Base-by-base conservation (phyloP, 257 asterid species). In the Echium plantagineum region DNA sequence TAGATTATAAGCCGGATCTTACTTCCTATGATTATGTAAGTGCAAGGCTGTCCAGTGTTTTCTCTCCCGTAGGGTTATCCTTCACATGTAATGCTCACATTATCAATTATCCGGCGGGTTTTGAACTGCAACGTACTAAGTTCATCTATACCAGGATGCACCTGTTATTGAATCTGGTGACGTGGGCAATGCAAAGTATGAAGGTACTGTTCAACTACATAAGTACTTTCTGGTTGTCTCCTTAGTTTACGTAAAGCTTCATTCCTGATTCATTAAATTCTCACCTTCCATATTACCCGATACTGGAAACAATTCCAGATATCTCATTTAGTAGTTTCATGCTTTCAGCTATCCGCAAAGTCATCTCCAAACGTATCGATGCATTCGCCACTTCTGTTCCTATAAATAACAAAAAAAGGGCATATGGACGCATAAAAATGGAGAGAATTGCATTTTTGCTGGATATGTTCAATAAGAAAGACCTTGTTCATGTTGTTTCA, bases 21-120 rank as follows among this genome's bases (percentile, higher is more conserved):
- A 85, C 98, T 56, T 91, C 96, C 57, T 91, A 91, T 82, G 98
- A 91, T 79, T 91, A 88, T 75, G 98, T 91, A 74, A 82, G 94
- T 68, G 67, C 46, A 35, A 1, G 12, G 46, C 12, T 2, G 9
- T 1, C 46, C 13, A 9, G 5, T 35, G 13, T 42, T 42, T 13
- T 12, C 10, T 32, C 10, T 42, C 49, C 5, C 1, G 2, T 42
- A 42, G 49, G 17, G 4, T 1, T 12, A 42, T 42, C 49, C 49
- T 12, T 12, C 13, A 13, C 4, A 42, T 42, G 49, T 42, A 42
- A 42, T 42, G 49, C 49, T 47, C 30, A 18, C 56, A 31, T 71
- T 24, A 68, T 64, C 62, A 6, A 38, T 49, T 65, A 52, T 49
- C 67, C 52, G 52, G 59, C 30, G 38, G 60, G 51, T 63, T 42